phyloP scores from a whole-genome alignment of 371 early-diverging fungal genomes.

The Apophysomyces trapeziformis region DNA sequence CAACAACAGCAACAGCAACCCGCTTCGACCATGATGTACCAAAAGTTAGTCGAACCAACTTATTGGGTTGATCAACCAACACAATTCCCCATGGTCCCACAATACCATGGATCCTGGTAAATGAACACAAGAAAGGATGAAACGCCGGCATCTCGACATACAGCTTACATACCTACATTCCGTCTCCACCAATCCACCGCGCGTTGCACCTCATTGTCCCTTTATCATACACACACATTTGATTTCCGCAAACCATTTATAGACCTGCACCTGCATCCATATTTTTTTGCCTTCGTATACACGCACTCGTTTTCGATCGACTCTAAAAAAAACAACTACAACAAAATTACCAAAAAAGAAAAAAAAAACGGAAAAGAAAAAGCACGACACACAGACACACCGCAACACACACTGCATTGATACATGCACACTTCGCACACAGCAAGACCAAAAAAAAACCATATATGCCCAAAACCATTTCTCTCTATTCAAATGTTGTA shows the following conservation, averaged over 20 bases:
- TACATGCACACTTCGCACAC: no score
- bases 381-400: not conserved
- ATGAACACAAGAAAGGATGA: not conserved
- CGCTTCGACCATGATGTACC: not conserved
- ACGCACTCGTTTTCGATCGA: no score
- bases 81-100: not conserved
- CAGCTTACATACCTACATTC: no score
- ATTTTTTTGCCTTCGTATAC: no score
- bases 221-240: no score
- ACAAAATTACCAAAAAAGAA: not conserved
- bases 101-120: slow-evolving; percentile 1
- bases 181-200: not conserved
- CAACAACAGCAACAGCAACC: slow-evolving; percentile 6
- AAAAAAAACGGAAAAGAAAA: not conserved
- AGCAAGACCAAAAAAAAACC: no score
- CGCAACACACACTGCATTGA: no score
- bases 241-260: no score
- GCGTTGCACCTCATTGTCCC: not conserved
- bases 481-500: not conserved
- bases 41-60: not conserved
- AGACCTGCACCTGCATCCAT: no score
- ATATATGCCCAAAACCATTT: no score
- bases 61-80: slow-evolving; percentile 1
- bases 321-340: no score
- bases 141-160: not conserved